Evolutionary conservation across 1,284 basidiomycete genomes (phyloP).

Genomic region (Coriolopsis trogii): DNA sequence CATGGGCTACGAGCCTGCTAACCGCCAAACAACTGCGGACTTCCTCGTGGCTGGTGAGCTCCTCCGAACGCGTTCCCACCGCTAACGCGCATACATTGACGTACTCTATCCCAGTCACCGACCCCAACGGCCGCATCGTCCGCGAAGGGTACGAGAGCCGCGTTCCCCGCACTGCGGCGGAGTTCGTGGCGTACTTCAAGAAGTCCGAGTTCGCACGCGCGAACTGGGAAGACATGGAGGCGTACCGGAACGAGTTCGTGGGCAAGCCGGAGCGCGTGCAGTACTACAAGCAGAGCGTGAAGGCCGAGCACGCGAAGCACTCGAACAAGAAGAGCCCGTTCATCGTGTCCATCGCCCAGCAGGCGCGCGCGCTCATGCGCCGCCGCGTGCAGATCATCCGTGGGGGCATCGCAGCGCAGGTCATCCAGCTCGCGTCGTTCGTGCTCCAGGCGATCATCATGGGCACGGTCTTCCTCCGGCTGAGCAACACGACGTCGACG

Average conservation of each 20-base stretch:
- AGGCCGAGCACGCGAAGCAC: conserved; percentile 50
- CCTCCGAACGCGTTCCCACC: background rate
- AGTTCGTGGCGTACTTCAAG: conserved; percentile 53
- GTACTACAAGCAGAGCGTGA: conserved; percentile 52
- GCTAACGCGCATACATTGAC: too few species aligned
- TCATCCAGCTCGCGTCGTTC: conserved; percentile 42
- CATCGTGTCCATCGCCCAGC: conserved; percentile 45
- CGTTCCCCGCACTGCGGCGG: conserved; percentile 50
- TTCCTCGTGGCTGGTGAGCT: conserved; percentile 51
- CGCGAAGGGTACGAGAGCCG: conserved; percentile 44
- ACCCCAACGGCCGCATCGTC: conserved; percentile 49
- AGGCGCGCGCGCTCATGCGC: conserved; percentile 66
- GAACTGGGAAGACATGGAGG: conserved; percentile 50
- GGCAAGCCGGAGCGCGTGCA: conserved; percentile 32
- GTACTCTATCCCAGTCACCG: too few species aligned
- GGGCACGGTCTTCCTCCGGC: conserved; percentile 75
- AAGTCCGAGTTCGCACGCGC: conserved; percentile 39
- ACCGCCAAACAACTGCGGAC: conserved; percentile 61
- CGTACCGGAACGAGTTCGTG: conserved; percentile 43
- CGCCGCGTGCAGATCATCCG: conserved; percentile 69
- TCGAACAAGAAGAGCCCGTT: conserved; percentile 34
- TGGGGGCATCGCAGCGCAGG: conserved; percentile 54
- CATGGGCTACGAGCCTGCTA: conserved; percentile 60
- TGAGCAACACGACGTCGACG: conserved; percentile 62
- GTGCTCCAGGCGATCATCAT: conserved; percentile 71